Evolutionary conservation across 2,329 filamentous ascomycete species (phyloP), one percentile per base, ranked within the genome.

Genomic region (Raffaelea albimanens): DNA sequence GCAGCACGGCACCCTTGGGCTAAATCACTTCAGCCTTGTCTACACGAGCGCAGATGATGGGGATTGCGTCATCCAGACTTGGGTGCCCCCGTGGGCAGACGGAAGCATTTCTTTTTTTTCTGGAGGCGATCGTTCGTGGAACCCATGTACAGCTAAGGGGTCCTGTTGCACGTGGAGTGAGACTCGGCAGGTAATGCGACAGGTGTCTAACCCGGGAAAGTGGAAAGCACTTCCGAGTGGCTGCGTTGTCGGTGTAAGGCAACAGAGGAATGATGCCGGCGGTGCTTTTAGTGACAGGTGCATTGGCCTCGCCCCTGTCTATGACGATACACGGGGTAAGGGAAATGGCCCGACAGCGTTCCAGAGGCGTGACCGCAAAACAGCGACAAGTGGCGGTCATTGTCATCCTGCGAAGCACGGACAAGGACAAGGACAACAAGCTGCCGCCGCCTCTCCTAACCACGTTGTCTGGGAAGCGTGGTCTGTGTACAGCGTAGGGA

Each of bases 61-160:
- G 11, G 74, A 82, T 43, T 78, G 82, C 48, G 69, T 86, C 19
- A 67, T 87, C 52, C 80, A 85, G 46, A 82, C 74, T 0, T 85
- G 82, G 56, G 66, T 71, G 1, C 73, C 79, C 0, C 63, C 70
- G 10, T 65, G 71, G 25, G 74, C 77, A 11, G 70, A 63, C 33
- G 75, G 71, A 56, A 70, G 67, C 45, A 77, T 87, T 11, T 81
- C 75, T 58, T 73, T 83, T 46, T 71, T 82, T 45, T 71, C 72
- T 40, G 67, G 72, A 49, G 65, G 67, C 2, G 58, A 56, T 2
- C 64, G 62, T 0, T 62, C 66, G 2, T 25, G 43, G 2, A 38
- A 36, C 11, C 46, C 34, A 1, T 29, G 39, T 1, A 63, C 45
- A 4, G 19, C 63, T 1, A 65, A 60, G 16, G 66, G 67, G 33